Conservation (phyloP, 2,329 filamentous ascomycete genomes). For the Fusarium circinatum region DNA sequence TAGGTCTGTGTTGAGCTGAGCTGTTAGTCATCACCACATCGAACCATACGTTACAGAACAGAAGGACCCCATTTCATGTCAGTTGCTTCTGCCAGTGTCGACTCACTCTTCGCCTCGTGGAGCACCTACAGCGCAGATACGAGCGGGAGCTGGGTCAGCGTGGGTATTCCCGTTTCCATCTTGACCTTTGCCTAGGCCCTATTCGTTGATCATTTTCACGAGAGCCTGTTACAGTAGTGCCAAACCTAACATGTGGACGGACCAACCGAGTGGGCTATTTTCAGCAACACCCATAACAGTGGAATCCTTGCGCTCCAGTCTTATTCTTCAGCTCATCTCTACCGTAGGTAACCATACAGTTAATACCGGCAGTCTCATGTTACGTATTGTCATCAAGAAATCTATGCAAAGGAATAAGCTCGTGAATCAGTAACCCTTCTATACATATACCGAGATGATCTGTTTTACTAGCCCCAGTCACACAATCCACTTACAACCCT, state of each 20-base stretch:
- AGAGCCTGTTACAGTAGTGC: slow-evolving; percentile 16
- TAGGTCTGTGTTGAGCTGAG: not conserved
- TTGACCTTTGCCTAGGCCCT: slow-evolving; percentile 1
- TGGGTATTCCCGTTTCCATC: slow-evolving; percentile 8
- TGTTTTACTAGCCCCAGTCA: not conserved
- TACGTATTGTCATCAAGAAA: not conserved
- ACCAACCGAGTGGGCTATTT: slow-evolving; percentile 22
- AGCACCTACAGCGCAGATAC: slow-evolving; percentile 23
- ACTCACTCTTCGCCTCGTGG: slow-evolving; percentile 1
- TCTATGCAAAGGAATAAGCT: not conserved
- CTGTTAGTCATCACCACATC: slow-evolving; percentile 8
- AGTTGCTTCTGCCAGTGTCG: not conserved
- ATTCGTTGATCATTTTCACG: slow-evolving; percentile 28
- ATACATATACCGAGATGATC: not conserved
- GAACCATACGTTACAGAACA: slow-evolving; percentile 3
- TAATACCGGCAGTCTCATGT: not conserved
- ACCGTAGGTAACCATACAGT: not conserved
- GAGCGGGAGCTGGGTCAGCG: slow-evolving; percentile 7
- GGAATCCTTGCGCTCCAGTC: not conserved
- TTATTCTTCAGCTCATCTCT: slow-evolving; percentile 1
- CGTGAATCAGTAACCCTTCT: not conserved
- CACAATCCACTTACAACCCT: slow-evolving; percentile 1
- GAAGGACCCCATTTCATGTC: not conserved
- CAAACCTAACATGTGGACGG: slow-evolving; percentile 12
- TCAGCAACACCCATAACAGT: slow-evolving; percentile 14